Base-by-base conservation (phyloP, 805 yeast species). In the Ogataea paradorogensis region DNA sequence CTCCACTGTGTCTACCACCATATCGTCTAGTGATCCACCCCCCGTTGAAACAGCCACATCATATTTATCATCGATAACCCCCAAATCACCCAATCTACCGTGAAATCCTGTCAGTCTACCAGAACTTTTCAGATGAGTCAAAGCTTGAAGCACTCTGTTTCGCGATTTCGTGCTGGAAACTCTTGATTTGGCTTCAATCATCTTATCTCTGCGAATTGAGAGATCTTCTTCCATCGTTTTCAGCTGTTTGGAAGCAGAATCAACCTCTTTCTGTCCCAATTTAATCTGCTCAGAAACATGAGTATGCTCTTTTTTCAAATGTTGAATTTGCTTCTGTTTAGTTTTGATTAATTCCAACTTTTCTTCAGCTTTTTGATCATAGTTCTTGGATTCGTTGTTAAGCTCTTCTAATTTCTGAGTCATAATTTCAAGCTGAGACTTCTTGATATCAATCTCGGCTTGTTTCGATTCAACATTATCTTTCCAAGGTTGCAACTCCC, bases 11-110 rank as follows among this genome's bases (percentile, higher is more conserved):
- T 89, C 97, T 3, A 93, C 98, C 13, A 93, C 98, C 72, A 89
- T 80, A 46, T 95, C 91, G 58, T 91, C 95, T 42, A 93, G 69
- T 7, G 90, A 81, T 1, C 95, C 89, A 49, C 93, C 88, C 0
- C 96, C 98, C 0, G 98, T 93, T 0, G 98, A 89, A 7, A 93
- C 79, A 0, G 99, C 99, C 37, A 89, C 76, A 62, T 95, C 98
- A 59, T 84, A 93, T 53, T 77, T 74, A 48, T 84, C 86, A 58
- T 88, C 96, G 47, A 93, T 93, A 2, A 75, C 73, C n/a, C 96
- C 99, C 31, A 93, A 66, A 51, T 88, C 95, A 13, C 99, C 99
- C 11, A 93, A 66, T 46, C 96, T 71, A 0, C 98, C 99, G 58
- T 86, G 73, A 51, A 91, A 86, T 0, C 98, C 99, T 6, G 67